A percentile compares a stretch with the other conserved stretches of the same genome.
Evolutionary conservation across 2,329 filamentous ascomycete genomes (phyloP).

Genomic region (Blastomyces silverae): DNA sequence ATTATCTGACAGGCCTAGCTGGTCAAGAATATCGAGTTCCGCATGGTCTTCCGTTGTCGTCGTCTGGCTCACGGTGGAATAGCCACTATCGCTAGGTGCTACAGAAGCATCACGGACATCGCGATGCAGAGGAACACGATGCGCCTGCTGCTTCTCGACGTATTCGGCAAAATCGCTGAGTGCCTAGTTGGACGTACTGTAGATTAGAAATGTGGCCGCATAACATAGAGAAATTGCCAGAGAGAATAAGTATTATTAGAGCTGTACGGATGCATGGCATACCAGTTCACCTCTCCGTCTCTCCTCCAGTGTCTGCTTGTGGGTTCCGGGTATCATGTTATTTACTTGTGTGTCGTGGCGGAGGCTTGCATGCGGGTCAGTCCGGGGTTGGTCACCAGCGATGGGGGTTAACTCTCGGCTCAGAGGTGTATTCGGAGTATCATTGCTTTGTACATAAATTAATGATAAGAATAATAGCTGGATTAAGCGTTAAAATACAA

Average conservation of each 20-base stretch:
- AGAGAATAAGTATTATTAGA: background rate
- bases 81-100: slow-evolving; percentile 38
- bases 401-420: background rate
- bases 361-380: background rate
- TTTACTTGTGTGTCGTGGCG: slow-evolving; percentile 24
- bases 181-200: slow-evolving; percentile 45
- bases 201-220: slow-evolving; percentile 8
- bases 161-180: slow-evolving; percentile 97
- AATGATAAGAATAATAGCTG: slow-evolving; percentile 1
- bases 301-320: slow-evolving; percentile 65
- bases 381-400: background rate
- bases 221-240: background rate
- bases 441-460: slow-evolving; percentile 18
- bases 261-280: slow-evolving; percentile 29
- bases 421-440: slow-evolving; percentile 17
- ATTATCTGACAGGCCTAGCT: slow-evolving; percentile 64
- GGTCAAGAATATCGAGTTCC: slow-evolving; percentile 85
- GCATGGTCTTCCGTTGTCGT: slow-evolving; percentile 61
- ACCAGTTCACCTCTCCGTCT: slow-evolving; percentile 81
- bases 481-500: slow-evolving; percentile 8
- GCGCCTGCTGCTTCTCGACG: slow-evolving; percentile 83
- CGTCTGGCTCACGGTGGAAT: slow-evolving; percentile 34
- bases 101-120: slow-evolving; percentile 25
- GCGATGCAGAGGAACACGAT: slow-evolving; percentile 36
- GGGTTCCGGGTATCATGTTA: slow-evolving; percentile 34